A percentile compares a stretch with the other conserved stretches of the same genome.
phyloP scores from a whole-genome alignment of 768 basidiomycete species.

The Mycena rebaudengoi region DNA sequence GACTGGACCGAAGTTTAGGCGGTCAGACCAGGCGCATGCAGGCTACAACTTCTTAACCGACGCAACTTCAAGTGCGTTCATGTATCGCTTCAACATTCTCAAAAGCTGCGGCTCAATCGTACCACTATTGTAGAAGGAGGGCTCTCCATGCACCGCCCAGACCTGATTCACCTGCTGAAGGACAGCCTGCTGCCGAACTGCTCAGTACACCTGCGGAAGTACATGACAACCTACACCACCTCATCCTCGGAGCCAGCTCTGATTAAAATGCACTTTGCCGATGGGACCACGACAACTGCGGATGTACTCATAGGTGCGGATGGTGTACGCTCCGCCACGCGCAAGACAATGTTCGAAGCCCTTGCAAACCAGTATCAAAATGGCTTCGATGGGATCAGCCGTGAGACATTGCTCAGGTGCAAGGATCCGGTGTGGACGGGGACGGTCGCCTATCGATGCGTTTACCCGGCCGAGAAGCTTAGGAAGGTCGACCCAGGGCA shows the following conservation, averaged over 20 bases:
- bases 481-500: conserved; percentile 12
- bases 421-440: conserved; percentile 14
- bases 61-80: conserved; percentile 9
- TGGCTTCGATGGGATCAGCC: conserved; percentile 7
- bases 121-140: conserved; percentile 10
- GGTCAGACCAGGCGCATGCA: conserved; percentile 8
- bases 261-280: conserved; percentile 4
- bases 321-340: conserved; percentile 5
- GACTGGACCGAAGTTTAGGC: conserved; percentile 12
- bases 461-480: conserved; percentile 10
- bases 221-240: conserved; percentile 4
- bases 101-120: conserved; percentile 4
- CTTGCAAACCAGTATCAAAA: neutral
- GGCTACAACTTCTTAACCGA: conserved; percentile 12
- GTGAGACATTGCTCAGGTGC: conserved; percentile 5
- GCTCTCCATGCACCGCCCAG: conserved; percentile 13
- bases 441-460: conserved; percentile 10
- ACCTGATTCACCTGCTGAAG: conserved; percentile 12
- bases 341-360: conserved; percentile 6
- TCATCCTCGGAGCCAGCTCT: neutral
- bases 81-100: conserved; percentile 8
- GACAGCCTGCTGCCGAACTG: conserved; percentile 11
- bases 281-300: conserved; percentile 5
- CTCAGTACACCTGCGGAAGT: conserved; percentile 8
- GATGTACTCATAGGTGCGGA: conserved; percentile 13